A percentile compares a stretch with the other conserved stretches of the same genome.
Conservation (phyloP, 2,329 filamentous ascomycete species). For the Neopestalotiopsis clavispora region DNA sequence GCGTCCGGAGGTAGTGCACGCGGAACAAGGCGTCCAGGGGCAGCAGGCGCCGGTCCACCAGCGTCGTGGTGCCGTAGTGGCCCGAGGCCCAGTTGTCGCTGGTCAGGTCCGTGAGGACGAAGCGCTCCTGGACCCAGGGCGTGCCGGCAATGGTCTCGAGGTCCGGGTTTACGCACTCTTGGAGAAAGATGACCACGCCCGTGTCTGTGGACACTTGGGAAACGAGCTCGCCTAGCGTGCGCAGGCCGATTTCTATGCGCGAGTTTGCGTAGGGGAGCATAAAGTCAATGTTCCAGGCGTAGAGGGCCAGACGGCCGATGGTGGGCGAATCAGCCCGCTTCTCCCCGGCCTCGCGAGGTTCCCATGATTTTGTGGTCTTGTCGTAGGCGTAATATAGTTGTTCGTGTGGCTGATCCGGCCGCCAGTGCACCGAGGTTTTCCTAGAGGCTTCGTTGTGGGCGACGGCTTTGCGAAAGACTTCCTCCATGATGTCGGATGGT, state of each 20-base stretch:
- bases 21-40: constrained; percentile 47
- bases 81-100: constrained; percentile 44
- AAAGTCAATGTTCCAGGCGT: constrained; percentile 40
- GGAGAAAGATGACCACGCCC: constrained; percentile 50
- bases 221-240: constrained; percentile 27
- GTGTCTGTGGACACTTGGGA: constrained; percentile 20
- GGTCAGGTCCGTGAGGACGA: constrained; percentile 52
- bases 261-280: constrained; percentile 31
- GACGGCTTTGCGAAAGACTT: constrained; percentile 27
- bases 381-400: constrained; percentile 32
- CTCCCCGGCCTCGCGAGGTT: background rate
- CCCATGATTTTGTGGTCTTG: constrained; percentile 25
- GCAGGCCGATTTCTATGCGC: constrained; percentile 33
- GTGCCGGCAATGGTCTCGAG: constrained; percentile 45
- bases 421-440: constrained; percentile 29
- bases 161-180: constrained; percentile 53
- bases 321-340: background rate
- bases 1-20: constrained; percentile 49
- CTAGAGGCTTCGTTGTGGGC: constrained; percentile 19
- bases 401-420: constrained; percentile 28
- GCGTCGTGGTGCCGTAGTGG: constrained; percentile 55
- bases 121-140: constrained; percentile 49
- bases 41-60: constrained; percentile 52
- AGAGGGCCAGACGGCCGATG: constrained; percentile 29
- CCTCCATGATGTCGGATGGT: constrained; percentile 27